Evolutionary conservation across 108 stramenopile genomes (phyloP).

Genomic region (Nannochloropsis oceanica): DNA sequence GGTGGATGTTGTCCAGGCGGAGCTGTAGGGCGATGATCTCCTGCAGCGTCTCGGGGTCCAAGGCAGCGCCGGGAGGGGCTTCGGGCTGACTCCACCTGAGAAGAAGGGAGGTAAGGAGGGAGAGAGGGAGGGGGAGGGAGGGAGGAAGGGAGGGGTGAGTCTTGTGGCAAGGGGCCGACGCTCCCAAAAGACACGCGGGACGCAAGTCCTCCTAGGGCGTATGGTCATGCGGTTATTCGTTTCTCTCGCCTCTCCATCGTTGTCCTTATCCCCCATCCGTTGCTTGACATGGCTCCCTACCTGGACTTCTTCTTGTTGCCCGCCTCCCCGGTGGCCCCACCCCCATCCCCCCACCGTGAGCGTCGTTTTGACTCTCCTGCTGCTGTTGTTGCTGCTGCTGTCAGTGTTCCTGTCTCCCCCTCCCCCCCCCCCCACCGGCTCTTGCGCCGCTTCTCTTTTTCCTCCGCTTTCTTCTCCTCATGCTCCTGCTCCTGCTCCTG

Average conservation of each 20-base stretch:
- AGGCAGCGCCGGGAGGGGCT: neutral
- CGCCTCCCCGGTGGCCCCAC: neutral
- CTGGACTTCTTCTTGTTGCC: neutral
- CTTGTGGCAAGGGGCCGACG: neutral
- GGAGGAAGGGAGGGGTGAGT: neutral
- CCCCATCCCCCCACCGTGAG: neutral
- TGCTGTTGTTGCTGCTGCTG: neutral
- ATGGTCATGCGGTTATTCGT: no score
- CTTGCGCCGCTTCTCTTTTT: neutral
- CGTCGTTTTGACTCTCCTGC: neutral
- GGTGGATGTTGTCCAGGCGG: neutral
- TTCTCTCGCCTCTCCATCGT: no score
- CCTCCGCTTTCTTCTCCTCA: neutral
- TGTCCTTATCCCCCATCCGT: no score
- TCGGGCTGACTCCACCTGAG: neutral
- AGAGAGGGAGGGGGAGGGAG: neutral
- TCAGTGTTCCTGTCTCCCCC: neutral
- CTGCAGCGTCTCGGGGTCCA: conserved; percentile 4
- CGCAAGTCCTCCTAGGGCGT: no score
- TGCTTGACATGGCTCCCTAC: neutral
- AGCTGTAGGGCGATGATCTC: conserved; percentile 38
- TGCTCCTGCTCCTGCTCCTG: neutral
- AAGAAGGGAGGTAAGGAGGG: neutral
- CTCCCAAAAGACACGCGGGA: neutral
- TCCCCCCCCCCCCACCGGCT: neutral